These are phyloP conservation scores for Mycena vitilis DNA, from an alignment of 768 basidiomycete species.

Conservation along the genomic window DNA sequence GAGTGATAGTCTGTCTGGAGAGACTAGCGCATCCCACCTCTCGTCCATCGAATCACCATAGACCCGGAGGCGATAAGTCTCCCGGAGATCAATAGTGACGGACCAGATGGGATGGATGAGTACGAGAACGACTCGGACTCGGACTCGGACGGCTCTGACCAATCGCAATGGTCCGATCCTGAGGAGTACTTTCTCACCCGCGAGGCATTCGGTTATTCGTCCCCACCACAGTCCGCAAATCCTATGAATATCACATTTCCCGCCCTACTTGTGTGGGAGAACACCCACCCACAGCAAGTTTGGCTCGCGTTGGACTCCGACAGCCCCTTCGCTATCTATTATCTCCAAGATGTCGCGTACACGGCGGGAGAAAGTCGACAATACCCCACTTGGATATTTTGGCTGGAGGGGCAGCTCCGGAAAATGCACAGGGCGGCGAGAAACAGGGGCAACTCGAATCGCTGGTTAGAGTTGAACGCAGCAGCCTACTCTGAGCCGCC, in stretches of 20 bases:
- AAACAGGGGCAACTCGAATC: too few relatives aligned
- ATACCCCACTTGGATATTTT: constrained; percentile 11
- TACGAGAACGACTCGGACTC: not conserved
- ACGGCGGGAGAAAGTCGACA: not conserved
- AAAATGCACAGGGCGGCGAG: not conserved
- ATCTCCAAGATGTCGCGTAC: not conserved
- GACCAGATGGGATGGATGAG: not conserved
- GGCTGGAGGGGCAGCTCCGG: constrained; percentile 6
- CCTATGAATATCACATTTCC: not conserved
- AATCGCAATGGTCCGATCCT: not conserved
- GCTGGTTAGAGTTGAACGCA: too few relatives aligned
- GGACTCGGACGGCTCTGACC: not conserved
- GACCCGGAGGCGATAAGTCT: not conserved
- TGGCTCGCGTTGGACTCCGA: not conserved
- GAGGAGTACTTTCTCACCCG: not conserved
- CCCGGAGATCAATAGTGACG: not conserved
- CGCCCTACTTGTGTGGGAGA: not conserved
- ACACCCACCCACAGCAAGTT: not conserved
- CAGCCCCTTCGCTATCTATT: constrained; percentile 5
- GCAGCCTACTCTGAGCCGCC: too few relatives aligned
- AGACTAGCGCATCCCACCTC: constrained; percentile 4
- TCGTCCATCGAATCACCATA: not conserved
- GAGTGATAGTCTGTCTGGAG: too few relatives aligned
- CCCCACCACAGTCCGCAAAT: not conserved
- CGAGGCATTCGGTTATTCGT: not conserved